Conservation (phyloP, 805 yeast species). For the Kluyveromyces lactis region DNA sequence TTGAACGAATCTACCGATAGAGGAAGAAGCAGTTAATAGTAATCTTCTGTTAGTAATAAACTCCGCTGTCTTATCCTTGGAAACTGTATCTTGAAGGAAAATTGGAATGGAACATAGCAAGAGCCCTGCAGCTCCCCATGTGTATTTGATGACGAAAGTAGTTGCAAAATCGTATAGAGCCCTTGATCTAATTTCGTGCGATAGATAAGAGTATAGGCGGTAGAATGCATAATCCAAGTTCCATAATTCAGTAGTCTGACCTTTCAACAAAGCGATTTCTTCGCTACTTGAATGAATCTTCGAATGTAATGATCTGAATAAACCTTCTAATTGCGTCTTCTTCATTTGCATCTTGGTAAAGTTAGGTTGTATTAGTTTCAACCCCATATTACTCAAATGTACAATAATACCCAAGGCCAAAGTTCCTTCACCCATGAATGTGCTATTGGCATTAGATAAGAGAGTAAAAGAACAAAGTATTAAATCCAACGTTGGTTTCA, state of each 20-base stretch:
- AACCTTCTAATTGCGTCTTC: conserved; percentile 75
- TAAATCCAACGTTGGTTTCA: conserved; percentile 77
- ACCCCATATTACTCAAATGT: conserved; percentile 65
- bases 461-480: conserved; percentile 73
- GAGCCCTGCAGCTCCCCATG: conserved; percentile 95
- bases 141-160: conserved; percentile 80
- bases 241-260: conserved; percentile 72
- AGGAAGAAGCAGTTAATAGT: conserved; percentile 74
- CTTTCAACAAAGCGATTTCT: conserved; percentile 79
- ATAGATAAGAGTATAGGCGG: conserved; percentile 67
- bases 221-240: conserved; percentile 73
- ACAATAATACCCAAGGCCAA: conserved; percentile 71
- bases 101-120: conserved; percentile 83
- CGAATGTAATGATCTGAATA: conserved; percentile 74
- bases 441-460: conserved; percentile 36
- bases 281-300: conserved; percentile 72
- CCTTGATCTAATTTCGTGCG: conserved; percentile 66
- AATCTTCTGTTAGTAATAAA: conserved; percentile 85
- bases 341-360: conserved; percentile 73
- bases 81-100: conserved; percentile 42
- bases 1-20: conserved; percentile 78
- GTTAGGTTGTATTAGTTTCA: conserved; percentile 79
- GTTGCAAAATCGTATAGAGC: conserved; percentile 79
- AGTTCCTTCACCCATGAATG: conserved; percentile 60
- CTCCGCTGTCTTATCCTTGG: conserved; percentile 53